Evolutionary conservation across 805 yeast genomes (phyloP).

Genomic region (Ogataea populi-albae): DNA sequence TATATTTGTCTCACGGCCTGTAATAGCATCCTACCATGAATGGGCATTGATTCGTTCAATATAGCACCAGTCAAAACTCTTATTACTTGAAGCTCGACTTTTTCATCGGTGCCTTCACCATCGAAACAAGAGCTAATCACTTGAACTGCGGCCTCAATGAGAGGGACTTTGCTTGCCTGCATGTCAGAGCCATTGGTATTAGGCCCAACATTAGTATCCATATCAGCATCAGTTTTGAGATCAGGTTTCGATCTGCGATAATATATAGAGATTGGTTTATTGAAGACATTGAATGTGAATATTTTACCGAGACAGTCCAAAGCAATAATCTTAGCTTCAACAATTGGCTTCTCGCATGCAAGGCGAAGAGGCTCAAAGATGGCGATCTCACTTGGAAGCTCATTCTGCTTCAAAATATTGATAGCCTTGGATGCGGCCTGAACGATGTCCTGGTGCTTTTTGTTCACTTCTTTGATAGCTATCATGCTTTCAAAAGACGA

Average conservation of each 20-base stretch:
- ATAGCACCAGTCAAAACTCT: slow-evolving; percentile 89
- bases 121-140: slow-evolving; percentile 82
- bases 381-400: slow-evolving; percentile 43
- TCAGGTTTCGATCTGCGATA: slow-evolving; percentile 29
- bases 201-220: slow-evolving; percentile 45
- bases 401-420: slow-evolving; percentile 38
- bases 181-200: slow-evolving; percentile 23
- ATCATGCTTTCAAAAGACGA: slow-evolving; percentile 31
- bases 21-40: slow-evolving; percentile 84
- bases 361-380: slow-evolving; percentile 77
- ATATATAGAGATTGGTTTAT: slow-evolving; percentile 50
- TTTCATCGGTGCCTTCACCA: slow-evolving; percentile 89
- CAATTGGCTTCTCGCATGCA: slow-evolving; percentile 66
- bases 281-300: slow-evolving; percentile 81
- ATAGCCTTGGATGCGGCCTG: slow-evolving; percentile 39
- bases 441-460: slow-evolving; percentile 44
- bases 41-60: slow-evolving; percentile 72
- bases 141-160: slow-evolving; percentile 80
- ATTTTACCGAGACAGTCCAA: slow-evolving; percentile 84
- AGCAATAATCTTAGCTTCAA: slow-evolving; percentile 67
- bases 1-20: slow-evolving; percentile 93
- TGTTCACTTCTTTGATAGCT: slow-evolving; percentile 33
- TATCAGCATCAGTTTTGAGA: slow-evolving; percentile 32
- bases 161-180: slow-evolving; percentile 39
- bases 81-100: slow-evolving; percentile 86